A percentile compares a stretch with the other conserved stretches of the same genome.
phyloP scores from a whole-genome alignment of 1,139 yeast genomes.

The Kodamaea fungicola region DNA sequence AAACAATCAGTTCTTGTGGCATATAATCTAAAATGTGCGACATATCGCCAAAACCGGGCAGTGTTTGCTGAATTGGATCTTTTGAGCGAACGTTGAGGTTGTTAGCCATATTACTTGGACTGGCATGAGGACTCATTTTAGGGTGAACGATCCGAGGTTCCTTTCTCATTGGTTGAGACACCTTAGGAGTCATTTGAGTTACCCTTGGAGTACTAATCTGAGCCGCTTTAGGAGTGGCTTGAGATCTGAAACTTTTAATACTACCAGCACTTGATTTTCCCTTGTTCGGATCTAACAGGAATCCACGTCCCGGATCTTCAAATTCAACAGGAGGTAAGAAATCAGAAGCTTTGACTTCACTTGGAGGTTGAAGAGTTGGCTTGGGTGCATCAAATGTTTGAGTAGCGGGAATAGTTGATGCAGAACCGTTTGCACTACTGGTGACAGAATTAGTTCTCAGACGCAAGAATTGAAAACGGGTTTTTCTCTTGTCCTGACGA shows the following conservation, averaged over 20 bases:
- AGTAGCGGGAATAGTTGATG: too few species aligned
- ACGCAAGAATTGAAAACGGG: conserved; percentile 2
- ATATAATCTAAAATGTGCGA: not conserved
- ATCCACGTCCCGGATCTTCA: conserved; percentile 1
- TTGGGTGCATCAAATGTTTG: too few species aligned
- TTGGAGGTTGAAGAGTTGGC: not conserved
- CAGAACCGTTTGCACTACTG: conserved; percentile 4
- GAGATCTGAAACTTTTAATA: conserved; percentile 2
- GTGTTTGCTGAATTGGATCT: not conserved
- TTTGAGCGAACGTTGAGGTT: too few species aligned
- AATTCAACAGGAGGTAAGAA: conserved; percentile 1
- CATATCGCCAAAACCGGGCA: conserved; percentile 4
- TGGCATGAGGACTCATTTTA: not conserved
- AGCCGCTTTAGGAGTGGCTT: not conserved
- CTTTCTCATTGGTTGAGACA: not conserved
- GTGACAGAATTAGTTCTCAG: not conserved
- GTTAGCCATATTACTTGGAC: too few species aligned
- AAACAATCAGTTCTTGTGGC: conserved; percentile 3
- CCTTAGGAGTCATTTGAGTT: not conserved
- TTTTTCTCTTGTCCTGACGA: conserved; percentile 2
- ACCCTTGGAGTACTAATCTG: not conserved
- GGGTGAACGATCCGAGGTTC: not conserved
- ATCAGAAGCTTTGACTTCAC: not conserved
- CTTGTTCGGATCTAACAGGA: conserved; percentile 1
- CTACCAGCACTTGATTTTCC: conserved; percentile 1